Base-by-base conservation (phyloP, 148 eudicot genomes). In the Bassia scoparia region DNA sequence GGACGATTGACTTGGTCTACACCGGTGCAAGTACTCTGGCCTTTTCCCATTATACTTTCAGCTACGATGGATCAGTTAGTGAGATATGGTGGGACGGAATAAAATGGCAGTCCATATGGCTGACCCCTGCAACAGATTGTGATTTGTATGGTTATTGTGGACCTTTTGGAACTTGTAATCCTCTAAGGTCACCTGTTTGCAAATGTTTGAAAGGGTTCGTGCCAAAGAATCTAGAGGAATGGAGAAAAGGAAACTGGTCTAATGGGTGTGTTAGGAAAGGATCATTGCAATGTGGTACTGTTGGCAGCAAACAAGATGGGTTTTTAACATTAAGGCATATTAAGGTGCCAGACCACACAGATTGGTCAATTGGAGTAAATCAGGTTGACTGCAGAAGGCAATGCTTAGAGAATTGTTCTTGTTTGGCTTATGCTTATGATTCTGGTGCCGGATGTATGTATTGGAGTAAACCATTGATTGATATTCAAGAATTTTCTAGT, bases 361-460 rank as follows among this genome's bases (percentile, higher is more conserved):
- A 75, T 61, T 79, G 82, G 82, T 70, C 67, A 24, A 63, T 58
- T 21, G 82, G 82, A 11, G 17, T 79, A 29, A 79, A 76, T 66
- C 72, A 70, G 41, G 61, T 29, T 60, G 76, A 79, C 18, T 79
- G 82, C 50, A 64, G 62, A 75, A 79, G 63, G 54, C 79, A 79
- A 34, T 79, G 82, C 49, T 49, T 75, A 56, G 52, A n/a, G 14
- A 79, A 79, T 38, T 79, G 82, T 53, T 79, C 78, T 15, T 79
- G 82, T 71, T 37, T 79, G n/a, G 78, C 75, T 26, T 79, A 79
- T 79, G 75, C 82, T 33, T 79, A 79, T 58, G 79, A 79, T 56
- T 53, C 74, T 1, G 82, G 82, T n/a, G 79, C 82, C 48, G 82
- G 82, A 35, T 79, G 82, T 49, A 75, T 79, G 82, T 75, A 75